These are phyloP conservation scores for Daldinia decipiens DNA, from an alignment of 495 filamentous ascomycete species.

Conservation along the genomic window DNA sequence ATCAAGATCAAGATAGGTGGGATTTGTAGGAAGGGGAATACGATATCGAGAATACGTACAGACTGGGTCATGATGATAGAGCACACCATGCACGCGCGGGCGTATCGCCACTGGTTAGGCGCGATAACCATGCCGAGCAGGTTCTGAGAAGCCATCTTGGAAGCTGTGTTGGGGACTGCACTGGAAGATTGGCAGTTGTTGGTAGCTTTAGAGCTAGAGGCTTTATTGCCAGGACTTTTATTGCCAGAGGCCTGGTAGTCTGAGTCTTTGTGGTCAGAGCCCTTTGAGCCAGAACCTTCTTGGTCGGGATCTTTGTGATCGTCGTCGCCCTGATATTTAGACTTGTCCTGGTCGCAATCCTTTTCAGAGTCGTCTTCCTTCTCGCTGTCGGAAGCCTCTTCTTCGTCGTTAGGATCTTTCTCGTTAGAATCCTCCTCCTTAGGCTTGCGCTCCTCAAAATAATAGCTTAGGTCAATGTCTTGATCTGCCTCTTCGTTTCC, in stretches of 20 bases:
- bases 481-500: background rate
- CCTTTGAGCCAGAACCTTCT: background rate
- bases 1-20: constrained; percentile 9
- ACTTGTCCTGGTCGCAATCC: no score
- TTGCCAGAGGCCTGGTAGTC: background rate
- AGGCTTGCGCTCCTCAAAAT: background rate
- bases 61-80: constrained; percentile 83
- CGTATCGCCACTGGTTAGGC: constrained; percentile 76
- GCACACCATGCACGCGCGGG: constrained; percentile 99
- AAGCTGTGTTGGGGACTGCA: no score
- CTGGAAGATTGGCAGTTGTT: background rate
- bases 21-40: background rate
- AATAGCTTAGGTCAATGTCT: background rate
- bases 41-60: constrained; percentile 57
- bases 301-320: background rate
- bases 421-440: background rate
- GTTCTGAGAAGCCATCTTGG: background rate
- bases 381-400: background rate
- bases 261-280: background rate
- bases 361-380: no score
- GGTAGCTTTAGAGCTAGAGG: background rate
- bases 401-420: background rate
- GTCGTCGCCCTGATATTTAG: background rate
- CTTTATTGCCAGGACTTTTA: background rate
- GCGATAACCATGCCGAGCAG: constrained; percentile 54